Conservation (phyloP, 2,329 filamentous ascomycete genomes). For the Delphinella strobiligena region DNA sequence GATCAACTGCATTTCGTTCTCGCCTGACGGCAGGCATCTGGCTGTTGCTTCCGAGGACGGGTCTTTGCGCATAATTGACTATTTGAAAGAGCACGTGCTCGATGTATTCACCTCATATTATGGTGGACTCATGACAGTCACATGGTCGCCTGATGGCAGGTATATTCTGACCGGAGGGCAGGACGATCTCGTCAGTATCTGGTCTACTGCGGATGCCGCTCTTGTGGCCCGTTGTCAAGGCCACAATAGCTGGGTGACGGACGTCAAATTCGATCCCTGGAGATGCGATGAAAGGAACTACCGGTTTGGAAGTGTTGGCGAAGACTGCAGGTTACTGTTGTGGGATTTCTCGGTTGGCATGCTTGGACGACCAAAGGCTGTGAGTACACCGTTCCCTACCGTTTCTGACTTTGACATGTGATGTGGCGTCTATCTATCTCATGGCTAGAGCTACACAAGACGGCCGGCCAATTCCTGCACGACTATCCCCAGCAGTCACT, state of each 20-base stretch:
- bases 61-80: constrained; percentile 79
- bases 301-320: constrained; percentile 88
- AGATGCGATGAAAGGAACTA: constrained; percentile 92
- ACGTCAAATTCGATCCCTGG: constrained; percentile 93
- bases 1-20: constrained; percentile 86
- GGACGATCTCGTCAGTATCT: constrained; percentile 92
- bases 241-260: constrained; percentile 90
- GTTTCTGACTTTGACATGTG: neutral
- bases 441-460: no score
- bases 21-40: constrained; percentile 74
- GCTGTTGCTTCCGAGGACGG: constrained; percentile 90
- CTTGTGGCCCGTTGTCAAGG: constrained; percentile 89
- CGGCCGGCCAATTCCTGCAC: no score
- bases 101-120: constrained; percentile 88
- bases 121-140: constrained; percentile 82
- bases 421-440: no score
- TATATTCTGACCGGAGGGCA: constrained; percentile 93
- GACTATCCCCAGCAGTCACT: no score
- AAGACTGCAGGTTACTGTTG: constrained; percentile 78
- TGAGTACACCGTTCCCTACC: constrained; percentile 32
- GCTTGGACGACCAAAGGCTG: constrained; percentile 80
- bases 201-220: constrained; percentile 72
- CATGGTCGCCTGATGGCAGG: constrained; percentile 94
- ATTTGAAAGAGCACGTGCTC: constrained; percentile 75
- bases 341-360: constrained; percentile 99